phyloP scores from a whole-genome alignment of 352 stramenopile genomes.

The Globisporangium radiosum region DNA sequence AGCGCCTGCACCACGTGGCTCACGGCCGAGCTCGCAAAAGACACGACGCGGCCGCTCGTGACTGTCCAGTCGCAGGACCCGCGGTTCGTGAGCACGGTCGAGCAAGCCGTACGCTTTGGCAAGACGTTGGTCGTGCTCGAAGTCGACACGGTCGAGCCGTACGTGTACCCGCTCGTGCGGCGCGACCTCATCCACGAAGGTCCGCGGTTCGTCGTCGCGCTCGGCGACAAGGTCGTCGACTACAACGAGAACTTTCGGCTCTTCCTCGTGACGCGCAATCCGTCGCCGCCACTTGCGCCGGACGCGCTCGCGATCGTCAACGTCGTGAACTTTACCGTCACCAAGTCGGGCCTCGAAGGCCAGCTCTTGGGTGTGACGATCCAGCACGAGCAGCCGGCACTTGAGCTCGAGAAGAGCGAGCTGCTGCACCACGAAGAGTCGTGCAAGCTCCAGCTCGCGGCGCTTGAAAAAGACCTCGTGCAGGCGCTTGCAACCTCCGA shows the following conservation, averaged over 20 bases:
- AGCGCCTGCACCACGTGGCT: conserved; percentile 87
- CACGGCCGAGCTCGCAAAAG: conserved; percentile 82
- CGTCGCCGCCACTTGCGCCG: conserved; percentile 79
- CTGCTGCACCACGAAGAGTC: conserved; percentile 90
- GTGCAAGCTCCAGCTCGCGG: conserved; percentile 92
- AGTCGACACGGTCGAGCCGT: conserved; percentile 88
- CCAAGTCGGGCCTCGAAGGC: conserved; percentile 88
- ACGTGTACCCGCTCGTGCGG: conserved; percentile 90
- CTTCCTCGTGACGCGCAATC: conserved; percentile 90
- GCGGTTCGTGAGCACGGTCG: conserved; percentile 88
- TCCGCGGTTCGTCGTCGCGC: conserved; percentile 83
- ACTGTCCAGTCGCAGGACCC: conserved; percentile 82
- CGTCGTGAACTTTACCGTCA: conserved; percentile 95
- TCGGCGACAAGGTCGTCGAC: conserved; percentile 92
- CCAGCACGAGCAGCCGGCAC: conserved; percentile 90
- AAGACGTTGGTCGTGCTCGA: conserved; percentile 93
- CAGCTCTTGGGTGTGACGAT: conserved; percentile 93
- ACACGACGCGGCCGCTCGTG: conserved; percentile 81
- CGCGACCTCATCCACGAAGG: conserved; percentile 89
- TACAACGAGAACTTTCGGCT: conserved; percentile 95
- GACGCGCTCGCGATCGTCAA: conserved; percentile 88
- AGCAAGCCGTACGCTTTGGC: conserved; percentile 94
- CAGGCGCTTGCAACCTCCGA: conserved; percentile 90
- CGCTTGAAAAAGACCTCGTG: conserved; percentile 91
- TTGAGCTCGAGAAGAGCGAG: conserved; percentile 91